Percentiles rank a stretch among this genome's conserved stretches.
These are phyloP conservation scores for Nannochloropsis gaditana DNA, from an alignment of 108 stramenopile genomes.

Conservation along the genomic window DNA sequence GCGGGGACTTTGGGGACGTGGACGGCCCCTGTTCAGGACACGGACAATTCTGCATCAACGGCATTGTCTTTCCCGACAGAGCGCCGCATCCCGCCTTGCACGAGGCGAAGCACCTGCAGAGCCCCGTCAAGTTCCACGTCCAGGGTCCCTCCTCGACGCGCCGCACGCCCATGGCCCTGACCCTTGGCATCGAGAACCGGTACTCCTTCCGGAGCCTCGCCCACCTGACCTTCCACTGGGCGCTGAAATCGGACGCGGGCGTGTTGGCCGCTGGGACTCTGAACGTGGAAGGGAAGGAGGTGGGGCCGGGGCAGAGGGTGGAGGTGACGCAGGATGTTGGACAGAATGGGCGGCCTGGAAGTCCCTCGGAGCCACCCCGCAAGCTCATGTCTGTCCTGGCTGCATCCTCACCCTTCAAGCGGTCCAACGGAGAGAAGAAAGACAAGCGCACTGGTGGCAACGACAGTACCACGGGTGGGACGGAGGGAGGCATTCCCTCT, in stretches of 20 bases:
- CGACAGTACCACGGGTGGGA: background rate
- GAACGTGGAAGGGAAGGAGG: background rate
- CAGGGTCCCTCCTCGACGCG: background rate
- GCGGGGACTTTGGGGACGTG: conserved; percentile 81
- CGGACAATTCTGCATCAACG: conserved; percentile 84
- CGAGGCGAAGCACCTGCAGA: conserved; percentile 76
- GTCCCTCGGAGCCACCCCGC: too few relatives aligned
- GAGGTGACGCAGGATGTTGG: conserved; percentile 21
- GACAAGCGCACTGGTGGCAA: too few relatives aligned
- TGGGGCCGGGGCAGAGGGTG: conserved; percentile 25
- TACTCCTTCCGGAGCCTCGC: conserved; percentile 33
- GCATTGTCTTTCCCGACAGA: conserved; percentile 78
- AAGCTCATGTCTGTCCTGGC: background rate
- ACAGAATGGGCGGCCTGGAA: too few relatives aligned
- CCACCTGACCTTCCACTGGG: conserved; percentile 30
- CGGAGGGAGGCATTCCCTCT: background rate
- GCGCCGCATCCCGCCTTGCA: conserved; percentile 75
- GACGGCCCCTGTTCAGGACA: conserved; percentile 27
- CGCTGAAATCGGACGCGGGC: conserved; percentile 14
- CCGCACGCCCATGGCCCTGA: background rate
- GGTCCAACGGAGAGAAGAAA: background rate
- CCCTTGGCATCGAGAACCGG: conserved; percentile 31
- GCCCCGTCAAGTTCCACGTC: conserved; percentile 60
- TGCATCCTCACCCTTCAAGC: background rate
- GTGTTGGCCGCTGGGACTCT: background rate